These are phyloP conservation scores for Phytopythium sindhum DNA, from an alignment of 352 stramenopile genomes.

Conservation along the genomic window DNA sequence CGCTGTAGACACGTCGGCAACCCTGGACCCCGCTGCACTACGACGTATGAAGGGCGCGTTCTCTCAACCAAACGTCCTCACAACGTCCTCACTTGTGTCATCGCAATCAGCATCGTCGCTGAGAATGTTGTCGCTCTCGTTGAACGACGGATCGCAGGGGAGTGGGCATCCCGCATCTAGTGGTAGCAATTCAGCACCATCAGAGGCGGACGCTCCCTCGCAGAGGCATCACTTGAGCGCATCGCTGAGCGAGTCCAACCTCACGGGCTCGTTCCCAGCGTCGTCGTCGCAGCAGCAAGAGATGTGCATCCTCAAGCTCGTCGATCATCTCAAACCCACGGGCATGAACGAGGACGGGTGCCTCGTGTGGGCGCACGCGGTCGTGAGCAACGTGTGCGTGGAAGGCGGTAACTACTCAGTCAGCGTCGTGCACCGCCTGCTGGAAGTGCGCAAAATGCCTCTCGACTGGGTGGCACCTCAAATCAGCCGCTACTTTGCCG, in stretches of 20 bases:
- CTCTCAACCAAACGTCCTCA: conserved; percentile 27
- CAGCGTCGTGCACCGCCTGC: conserved; percentile 33
- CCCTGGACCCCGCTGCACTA: conserved; percentile 1
- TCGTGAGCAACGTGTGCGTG: conserved; percentile 38
- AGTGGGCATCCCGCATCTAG: background rate
- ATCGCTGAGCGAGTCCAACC: conserved; percentile 34
- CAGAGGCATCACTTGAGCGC: conserved; percentile 14
- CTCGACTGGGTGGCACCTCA: conserved; percentile 64
- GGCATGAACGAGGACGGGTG: conserved; percentile 48
- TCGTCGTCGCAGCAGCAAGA: conserved; percentile 32
- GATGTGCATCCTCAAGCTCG: conserved; percentile 50
- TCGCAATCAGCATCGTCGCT: conserved; percentile 10
- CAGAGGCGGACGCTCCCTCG: background rate
- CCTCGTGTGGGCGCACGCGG: conserved; percentile 63
- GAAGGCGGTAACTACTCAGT: conserved; percentile 17
- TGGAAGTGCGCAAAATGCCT: conserved; percentile 37
- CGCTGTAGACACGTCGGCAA: background rate
- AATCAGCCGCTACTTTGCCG: conserved; percentile 76
- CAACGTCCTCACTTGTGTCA: background rate
- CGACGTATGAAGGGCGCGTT: conserved; percentile 23
- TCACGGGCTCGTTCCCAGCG: conserved; percentile 18
- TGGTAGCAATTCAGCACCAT: background rate
- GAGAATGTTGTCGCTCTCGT: background rate
- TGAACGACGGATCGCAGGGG: background rate
- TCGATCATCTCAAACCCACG: conserved; percentile 37